Base-by-base conservation (phyloP, 148 eudicot genomes). In the Nepenthes mirabilis region DNA sequence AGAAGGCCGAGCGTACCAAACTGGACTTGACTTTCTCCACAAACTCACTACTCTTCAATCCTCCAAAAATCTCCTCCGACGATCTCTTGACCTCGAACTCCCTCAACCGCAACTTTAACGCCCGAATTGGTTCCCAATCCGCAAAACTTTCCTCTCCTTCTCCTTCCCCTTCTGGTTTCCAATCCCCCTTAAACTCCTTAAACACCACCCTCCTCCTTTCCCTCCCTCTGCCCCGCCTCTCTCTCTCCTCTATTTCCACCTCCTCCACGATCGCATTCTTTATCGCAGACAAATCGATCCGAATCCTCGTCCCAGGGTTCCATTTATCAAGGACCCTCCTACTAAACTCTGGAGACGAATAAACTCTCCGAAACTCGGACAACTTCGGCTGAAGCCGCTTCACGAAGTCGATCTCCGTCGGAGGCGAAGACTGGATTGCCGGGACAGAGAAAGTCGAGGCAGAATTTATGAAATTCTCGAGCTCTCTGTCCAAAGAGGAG, bases 71-170 rank as follows among this genome's bases (percentile, higher is more conserved):
- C 79, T 90, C 97, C 36, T 77, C 71, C 8, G 81, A 68, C 13
- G 88, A 78, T 63, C 72, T 81, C 79, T 75, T 87, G 65, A 62
- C 71, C 71, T 90, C 95, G 34, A 90, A 69, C 60, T 85, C 87
- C 70, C 76, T 78, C 73, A 83, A 62, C 74, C 80, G 65, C 10
- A 72, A 72, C 81, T 86, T 85, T 35, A 85, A 69, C 8, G 75
- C 83, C 63, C 73, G 58, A 70, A 91, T 78, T n/a, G 88, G 94
- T 51, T 88, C 90, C 97, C 97, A 88, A 69, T 82, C 88, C 64
- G 62, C 73, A 63, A 74, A 68, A 34, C 85, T 71, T 34, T 65
- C 82, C 34, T 79, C 82, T n/a, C 59, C 74, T 1, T 62, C 68
- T 6, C 72, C 79, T 33, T 62, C 70, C 14, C 52, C 71, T 14